Evolutionary conservation across 2,329 filamentous ascomycete species (phyloP), one percentile per base, ranked within the genome.

Genomic region (Arthrobotrys iridis): DNA sequence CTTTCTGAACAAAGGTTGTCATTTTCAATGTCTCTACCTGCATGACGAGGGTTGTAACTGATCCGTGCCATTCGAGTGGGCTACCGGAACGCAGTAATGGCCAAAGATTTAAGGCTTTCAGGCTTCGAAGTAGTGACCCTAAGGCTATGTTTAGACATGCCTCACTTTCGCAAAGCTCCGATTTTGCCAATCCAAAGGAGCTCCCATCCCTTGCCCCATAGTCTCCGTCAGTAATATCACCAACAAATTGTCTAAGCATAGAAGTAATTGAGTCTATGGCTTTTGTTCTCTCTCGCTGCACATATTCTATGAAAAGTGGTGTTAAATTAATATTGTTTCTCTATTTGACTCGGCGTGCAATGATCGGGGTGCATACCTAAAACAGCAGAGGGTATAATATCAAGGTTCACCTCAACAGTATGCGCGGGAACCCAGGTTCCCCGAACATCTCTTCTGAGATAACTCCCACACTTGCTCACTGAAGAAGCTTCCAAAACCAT

Each of bases 401-500:
- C 50, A 0, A 67, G 10, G 4, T 46, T 28, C 11, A 67, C 22
- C 2, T 58, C 20, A 7, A 7, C 24, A 15, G 20, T 35, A n/a
- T 55, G 62, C 8, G 50, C 43, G 5, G 60, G 11, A 22, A 33
- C 8, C 13, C 3, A 11, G 18, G 6, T 3, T 7, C 30, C 50
- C 24, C 50, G 15, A 1, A 55, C 50, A n/a, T 37, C 28, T 5
- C 63, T 37, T 18, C 41, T n/a, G 6, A 67, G 26, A 22, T 59
- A 67, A 3, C 8, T 67, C 1, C 63, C 63, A 40, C 63, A 67
- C 13, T 37, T 22, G 15, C 63, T 67, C 30, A 33, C 40, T 2
- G 63, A 67, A 2, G 48, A 58, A 5, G 18, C 20, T 10, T 67
- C 48, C 3, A 67, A 20, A 10, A 67, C 13, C 8, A 67, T 30